Percentiles rank a stretch among this genome's conserved stretches.
Conservation (phyloP, 2,329 filamentous ascomycete species). For the Fusarium sp. region DNA sequence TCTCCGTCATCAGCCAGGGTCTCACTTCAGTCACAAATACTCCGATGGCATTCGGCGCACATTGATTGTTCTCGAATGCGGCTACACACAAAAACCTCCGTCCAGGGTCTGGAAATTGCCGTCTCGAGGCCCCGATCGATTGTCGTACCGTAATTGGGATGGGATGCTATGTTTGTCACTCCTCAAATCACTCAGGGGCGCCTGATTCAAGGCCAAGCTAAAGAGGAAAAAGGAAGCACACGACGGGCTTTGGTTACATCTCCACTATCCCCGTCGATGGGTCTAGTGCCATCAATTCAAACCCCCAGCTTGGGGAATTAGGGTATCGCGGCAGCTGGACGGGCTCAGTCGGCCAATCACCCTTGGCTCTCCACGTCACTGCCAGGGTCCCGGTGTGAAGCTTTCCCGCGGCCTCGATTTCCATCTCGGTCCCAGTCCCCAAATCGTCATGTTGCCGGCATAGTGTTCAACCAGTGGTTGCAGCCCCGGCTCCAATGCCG, state of each 20-base stretch:
- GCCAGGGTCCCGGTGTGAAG: neutral
- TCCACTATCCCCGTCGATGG: neutral
- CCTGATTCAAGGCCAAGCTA: constrained; percentile 6
- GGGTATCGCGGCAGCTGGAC: constrained; percentile 1
- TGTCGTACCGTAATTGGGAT: constrained; percentile 19
- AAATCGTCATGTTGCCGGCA: constrained; percentile 18
- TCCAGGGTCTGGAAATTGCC: constrained; percentile 23
- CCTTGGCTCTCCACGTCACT: constrained; percentile 21
- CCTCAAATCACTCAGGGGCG: constrained; percentile 3
- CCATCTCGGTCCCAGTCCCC: constrained; percentile 25
- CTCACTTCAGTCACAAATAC: neutral
- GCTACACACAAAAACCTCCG: constrained; percentile 14
- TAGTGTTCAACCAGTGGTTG: constrained; percentile 7
- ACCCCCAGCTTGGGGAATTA: neutral
- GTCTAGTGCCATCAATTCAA: neutral
- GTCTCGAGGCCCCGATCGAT: constrained; percentile 4
- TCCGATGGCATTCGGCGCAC: constrained; percentile 6
- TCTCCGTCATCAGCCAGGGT: neutral
- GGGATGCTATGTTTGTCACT: constrained; percentile 28
- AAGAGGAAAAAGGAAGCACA: constrained; percentile 16
- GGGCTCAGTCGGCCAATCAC: neutral
- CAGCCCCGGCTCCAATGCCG: constrained; percentile 17
- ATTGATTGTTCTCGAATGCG: constrained; percentile 9
- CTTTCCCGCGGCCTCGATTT: constrained; percentile 9
- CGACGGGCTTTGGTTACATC: neutral